Evolutionary conservation across 805 yeast species (phyloP).

Genomic region (Saturnispora hagleri): DNA sequence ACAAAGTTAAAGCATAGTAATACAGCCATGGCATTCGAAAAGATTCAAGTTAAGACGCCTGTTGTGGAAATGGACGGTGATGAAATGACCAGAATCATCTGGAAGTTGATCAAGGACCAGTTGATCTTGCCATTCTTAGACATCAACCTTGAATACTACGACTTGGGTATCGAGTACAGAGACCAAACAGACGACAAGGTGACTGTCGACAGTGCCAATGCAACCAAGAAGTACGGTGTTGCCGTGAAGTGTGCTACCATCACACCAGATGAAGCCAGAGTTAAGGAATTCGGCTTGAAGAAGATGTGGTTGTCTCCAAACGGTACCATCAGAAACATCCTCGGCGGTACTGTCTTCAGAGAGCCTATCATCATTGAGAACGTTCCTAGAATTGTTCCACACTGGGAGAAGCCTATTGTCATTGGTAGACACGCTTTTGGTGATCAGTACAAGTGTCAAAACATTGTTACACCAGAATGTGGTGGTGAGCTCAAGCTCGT

Average conservation of each 20-base stretch:
- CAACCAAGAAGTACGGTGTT: slow-evolving; percentile 80
- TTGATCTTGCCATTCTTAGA: slow-evolving; percentile 79
- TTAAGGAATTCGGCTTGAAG: slow-evolving; percentile 79
- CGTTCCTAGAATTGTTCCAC: slow-evolving; percentile 81
- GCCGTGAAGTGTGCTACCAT: slow-evolving; percentile 97
- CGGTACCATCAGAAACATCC: slow-evolving; percentile 91
- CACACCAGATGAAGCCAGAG: slow-evolving; percentile 97
- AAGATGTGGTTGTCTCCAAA: slow-evolving; percentile 98
- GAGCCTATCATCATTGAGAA: slow-evolving; percentile 87
- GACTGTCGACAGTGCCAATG: slow-evolving; percentile 82
- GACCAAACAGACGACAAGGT: slow-evolving; percentile 85
- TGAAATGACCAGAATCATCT: slow-evolving; percentile 94
- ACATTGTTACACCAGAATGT: slow-evolving; percentile 60
- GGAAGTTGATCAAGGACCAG: slow-evolving; percentile 83
- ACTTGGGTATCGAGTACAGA: slow-evolving; percentile 77
- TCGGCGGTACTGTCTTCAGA: slow-evolving; percentile 95
- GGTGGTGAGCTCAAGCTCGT: slow-evolving; percentile 74
- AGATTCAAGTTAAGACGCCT: slow-evolving; percentile 77
- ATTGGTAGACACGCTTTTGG: slow-evolving; percentile 98
- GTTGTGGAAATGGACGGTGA: slow-evolving; percentile 97
- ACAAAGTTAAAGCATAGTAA: neutral
- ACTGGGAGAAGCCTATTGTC: slow-evolving; percentile 92
- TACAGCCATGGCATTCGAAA: slow-evolving; percentile 26
- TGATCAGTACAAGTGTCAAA: slow-evolving; percentile 93
- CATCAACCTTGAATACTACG: slow-evolving; percentile 85